Percentiles rank a stretch among this genome's conserved stretches.
These are phyloP conservation scores for Cardamine chenopodiifolia DNA, from an alignment of 345 rosid species.

Conservation along the genomic window DNA sequence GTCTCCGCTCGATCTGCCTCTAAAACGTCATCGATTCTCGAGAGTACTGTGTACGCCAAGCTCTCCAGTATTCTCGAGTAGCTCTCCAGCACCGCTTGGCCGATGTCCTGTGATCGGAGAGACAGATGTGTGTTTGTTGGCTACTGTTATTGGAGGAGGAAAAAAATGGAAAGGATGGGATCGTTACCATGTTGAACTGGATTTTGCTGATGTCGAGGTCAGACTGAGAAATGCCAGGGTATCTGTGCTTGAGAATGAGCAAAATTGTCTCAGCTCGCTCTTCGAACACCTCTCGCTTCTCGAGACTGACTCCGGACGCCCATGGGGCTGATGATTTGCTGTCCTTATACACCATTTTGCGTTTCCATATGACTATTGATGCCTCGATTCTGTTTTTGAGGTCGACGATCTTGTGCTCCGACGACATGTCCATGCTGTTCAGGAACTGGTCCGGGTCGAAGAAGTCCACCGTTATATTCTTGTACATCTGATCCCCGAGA, in stretches of 20 bases:
- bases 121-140: not conserved
- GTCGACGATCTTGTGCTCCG: slow-evolving; percentile 92
- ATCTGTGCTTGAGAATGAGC: slow-evolving; percentile 72
- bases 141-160: not conserved
- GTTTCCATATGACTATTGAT: slow-evolving; percentile 89
- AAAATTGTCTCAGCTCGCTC: slow-evolving; percentile 89
- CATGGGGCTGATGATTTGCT: slow-evolving; percentile 62
- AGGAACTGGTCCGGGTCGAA: slow-evolving; percentile 90
- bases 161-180: not conserved
- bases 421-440: slow-evolving; percentile 70
- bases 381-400: slow-evolving; percentile 95
- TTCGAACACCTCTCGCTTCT: slow-evolving; percentile 92
- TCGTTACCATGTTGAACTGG: slow-evolving; percentile 51
- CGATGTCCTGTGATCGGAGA: slow-evolving; percentile 56
- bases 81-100: slow-evolving; percentile 90
- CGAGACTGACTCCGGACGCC: slow-evolving; percentile 81
- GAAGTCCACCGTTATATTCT: slow-evolving; percentile 74
- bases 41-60: slow-evolving; percentile 82
- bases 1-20: slow-evolving; percentile 55
- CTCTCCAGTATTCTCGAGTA: slow-evolving; percentile 90
- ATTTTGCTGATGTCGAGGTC: slow-evolving; percentile 88
- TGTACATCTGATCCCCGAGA: slow-evolving; percentile 83
- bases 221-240: slow-evolving; percentile 89
- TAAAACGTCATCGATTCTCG: slow-evolving; percentile 83
- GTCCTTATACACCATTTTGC: slow-evolving; percentile 88